phyloP scores from a whole-genome alignment of 768 basidiomycete genomes.

The Termitomyces sp. region DNA sequence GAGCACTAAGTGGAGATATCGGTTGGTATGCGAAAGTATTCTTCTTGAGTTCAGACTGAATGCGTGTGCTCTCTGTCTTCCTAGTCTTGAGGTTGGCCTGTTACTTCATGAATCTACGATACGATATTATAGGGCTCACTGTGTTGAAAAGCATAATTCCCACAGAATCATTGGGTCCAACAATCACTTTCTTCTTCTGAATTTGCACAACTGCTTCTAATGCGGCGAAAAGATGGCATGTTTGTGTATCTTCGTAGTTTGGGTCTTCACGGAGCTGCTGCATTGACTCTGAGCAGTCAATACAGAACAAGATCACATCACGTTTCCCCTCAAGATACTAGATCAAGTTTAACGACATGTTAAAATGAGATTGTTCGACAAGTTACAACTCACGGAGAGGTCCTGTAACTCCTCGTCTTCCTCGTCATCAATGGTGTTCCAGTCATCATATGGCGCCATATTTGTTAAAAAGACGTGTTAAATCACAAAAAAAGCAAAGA shows the following conservation, averaged over 20 bases:
- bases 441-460: constrained; percentile 72
- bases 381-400: constrained; percentile 52
- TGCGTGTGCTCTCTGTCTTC: constrained; percentile 25
- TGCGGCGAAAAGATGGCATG: constrained; percentile 74
- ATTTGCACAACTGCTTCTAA: constrained; percentile 84
- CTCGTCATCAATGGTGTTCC: constrained; percentile 77
- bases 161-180: constrained; percentile 84
- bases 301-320: constrained; percentile 92
- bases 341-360: not conserved
- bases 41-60: constrained; percentile 61
- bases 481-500: not conserved
- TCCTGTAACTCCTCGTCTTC: constrained; percentile 84
- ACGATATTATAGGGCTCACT: constrained; percentile 41
- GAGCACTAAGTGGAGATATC: constrained; percentile 73
- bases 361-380: not conserved
- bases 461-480: not conserved
- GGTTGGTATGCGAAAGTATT: constrained; percentile 72
- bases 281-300: constrained; percentile 94
- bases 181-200: constrained; percentile 86
- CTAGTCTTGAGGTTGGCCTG: constrained; percentile 30
- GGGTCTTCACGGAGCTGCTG: constrained; percentile 65
- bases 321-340: constrained; percentile 70
- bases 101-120: constrained; percentile 3
- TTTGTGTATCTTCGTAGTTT: constrained; percentile 60
- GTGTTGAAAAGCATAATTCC: constrained; percentile 94